Base-by-base conservation (phyloP, 305 asterid genomes). In the Nicotiana rustica region DNA sequence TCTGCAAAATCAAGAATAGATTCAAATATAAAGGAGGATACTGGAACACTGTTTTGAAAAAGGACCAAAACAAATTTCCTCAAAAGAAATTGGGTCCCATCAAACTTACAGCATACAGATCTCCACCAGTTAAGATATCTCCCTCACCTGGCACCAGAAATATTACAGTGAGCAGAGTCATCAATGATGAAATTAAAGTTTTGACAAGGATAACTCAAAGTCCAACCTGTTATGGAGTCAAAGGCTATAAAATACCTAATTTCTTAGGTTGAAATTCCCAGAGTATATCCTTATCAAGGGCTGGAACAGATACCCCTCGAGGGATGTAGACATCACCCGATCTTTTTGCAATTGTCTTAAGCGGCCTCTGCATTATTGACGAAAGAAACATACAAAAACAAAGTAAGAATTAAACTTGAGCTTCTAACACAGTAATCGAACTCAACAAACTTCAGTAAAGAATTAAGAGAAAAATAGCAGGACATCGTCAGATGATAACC, bases 261-360 rank as follows among this genome's bases (percentile, higher is more conserved):
- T 91, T 96, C 89, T 88, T 94, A 49, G 99, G 99, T 84, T 91
- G 86, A 91, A 96, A 96, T 83, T 96, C 99, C 99, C 99, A 96
- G 21, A 93, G 98, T 49, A 79, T 93, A 84, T 96, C 99, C 88
- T 96, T 96, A 88, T 96, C 99, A 31, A 96, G 95, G 80, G 99
- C 98, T 2, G 99, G 99, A 82, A 96, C 99, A 85, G 99, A 93
- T 56, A 96, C 98, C 83, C 98, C 99, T 80, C 99, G 98, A 81
- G 98, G 99, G 88, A 96, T 96, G 83, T 96, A 96, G 73, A 96
- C 99, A 91, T 96, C 99, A 67, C 98, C 97, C 82, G 99, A 96
- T 87, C 77, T 94, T 86, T 84, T 89, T 64, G 99, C 99, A 81
- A 96, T 96, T 81, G 99, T 93, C 91, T 93, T 96, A 78, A 96